Conservation (phyloP, 2,329 filamentous ascomycete species). For the Penicillium hordei region DNA sequence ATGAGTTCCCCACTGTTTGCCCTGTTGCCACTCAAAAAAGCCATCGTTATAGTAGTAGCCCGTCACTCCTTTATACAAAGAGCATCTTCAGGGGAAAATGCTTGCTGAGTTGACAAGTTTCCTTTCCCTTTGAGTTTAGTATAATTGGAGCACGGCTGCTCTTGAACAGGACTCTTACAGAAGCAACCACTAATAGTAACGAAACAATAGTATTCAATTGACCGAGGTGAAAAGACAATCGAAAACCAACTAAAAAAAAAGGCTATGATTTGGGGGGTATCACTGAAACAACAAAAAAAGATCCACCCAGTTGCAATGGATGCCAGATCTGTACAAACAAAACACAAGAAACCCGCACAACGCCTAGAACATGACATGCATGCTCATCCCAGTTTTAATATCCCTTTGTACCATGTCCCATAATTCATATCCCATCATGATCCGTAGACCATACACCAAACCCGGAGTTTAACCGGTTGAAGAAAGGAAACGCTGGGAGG, state of each 20-base stretch:
- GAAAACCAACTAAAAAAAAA: not conserved
- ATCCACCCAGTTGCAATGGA: not conserved
- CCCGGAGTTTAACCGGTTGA: not conserved
- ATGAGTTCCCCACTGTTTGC: not conserved
- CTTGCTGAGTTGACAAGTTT: not conserved
- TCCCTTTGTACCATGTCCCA: not conserved
- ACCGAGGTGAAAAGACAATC: not conserved
- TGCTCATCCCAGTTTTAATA: conserved; percentile 1
- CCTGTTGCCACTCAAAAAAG: not conserved
- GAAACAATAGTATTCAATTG: not conserved
- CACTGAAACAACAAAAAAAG: conserved; percentile 1
- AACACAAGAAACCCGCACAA: not conserved
- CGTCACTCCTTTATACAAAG: not conserved
- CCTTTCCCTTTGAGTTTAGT: not conserved
- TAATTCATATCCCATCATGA: not conserved
- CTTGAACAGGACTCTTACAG: not conserved
- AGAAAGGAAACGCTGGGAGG: not conserved
- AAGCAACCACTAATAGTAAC: not conserved
- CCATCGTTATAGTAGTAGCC: not conserved
- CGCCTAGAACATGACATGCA: not conserved
- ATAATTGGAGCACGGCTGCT: not conserved
- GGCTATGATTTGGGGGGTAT: not conserved
- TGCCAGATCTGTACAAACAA: not conserved
- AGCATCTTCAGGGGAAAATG: not conserved
- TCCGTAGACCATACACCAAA: not conserved